Evolutionary conservation across 2,329 filamentous ascomycete genomes (phyloP).

Genomic region (Talaromyces sp.): DNA sequence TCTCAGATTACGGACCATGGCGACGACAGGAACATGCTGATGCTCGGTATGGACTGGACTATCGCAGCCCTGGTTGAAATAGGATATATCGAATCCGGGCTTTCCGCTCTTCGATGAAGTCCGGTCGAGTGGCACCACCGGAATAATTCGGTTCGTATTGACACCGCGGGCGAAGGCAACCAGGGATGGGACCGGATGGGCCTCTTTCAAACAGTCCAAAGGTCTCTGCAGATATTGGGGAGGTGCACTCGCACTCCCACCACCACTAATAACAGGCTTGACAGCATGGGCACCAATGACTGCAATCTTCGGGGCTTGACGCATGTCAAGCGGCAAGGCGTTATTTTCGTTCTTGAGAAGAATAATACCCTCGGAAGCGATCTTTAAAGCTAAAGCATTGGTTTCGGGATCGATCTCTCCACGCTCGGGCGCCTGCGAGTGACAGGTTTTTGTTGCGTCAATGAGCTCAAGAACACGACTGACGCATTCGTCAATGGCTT

Average conservation of each 20-base stretch:
- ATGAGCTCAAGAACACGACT: neutral
- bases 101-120: neutral
- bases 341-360: neutral
- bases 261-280: constrained; percentile 16
- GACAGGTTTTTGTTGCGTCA: neutral
- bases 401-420: neutral
- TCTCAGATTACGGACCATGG: constrained; percentile 17
- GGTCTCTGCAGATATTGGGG: constrained; percentile 18
- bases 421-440: neutral
- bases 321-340: neutral
- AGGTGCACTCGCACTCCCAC: constrained; percentile 17
- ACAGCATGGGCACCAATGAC: constrained; percentile 3
- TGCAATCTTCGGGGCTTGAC: constrained; percentile 1
- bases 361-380: constrained; percentile 3
- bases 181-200: constrained; percentile 14
- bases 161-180: constrained; percentile 14
- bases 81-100: neutral
- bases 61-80: neutral
- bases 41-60: constrained; percentile 10
- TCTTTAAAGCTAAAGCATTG: neutral
- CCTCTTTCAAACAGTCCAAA: constrained; percentile 14
- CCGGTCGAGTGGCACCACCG: neutral
- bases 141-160: constrained; percentile 15
- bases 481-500: constrained; percentile 1
- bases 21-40: constrained; percentile 10